Percentiles rank a stretch among this genome's conserved stretches.
These are phyloP conservation scores for Pseudocercospora musae DNA, from an alignment of 2,329 filamentous ascomycete genomes.

Conservation along the genomic window DNA sequence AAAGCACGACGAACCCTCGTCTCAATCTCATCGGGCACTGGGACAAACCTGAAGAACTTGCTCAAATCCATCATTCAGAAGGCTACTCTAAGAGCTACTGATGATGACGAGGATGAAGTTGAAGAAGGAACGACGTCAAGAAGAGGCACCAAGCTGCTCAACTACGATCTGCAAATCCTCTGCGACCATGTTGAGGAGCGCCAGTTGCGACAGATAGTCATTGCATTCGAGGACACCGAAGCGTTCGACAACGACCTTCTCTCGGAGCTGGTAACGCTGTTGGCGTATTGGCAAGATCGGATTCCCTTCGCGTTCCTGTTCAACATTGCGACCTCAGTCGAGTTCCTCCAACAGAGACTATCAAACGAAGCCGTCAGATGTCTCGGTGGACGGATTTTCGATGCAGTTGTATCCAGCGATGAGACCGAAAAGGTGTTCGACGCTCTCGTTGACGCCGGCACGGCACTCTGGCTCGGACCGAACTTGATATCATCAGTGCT, in stretches of 20 bases:
- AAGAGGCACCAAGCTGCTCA: slow-evolving; percentile 55
- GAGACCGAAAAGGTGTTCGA: slow-evolving; percentile 72
- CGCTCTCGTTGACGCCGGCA: slow-evolving; percentile 58
- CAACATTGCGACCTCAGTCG: slow-evolving; percentile 76
- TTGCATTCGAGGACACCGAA: slow-evolving; percentile 78
- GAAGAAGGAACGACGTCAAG: slow-evolving; percentile 31
- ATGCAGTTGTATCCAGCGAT: slow-evolving; percentile 68
- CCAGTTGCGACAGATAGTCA: slow-evolving; percentile 58
- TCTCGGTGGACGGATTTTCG: slow-evolving; percentile 69
- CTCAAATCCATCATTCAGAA: slow-evolving; percentile 72
- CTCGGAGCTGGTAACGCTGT: slow-evolving; percentile 65
- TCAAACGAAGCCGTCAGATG: slow-evolving; percentile 65
- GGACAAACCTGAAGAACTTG: slow-evolving; percentile 68
- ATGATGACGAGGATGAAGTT: slow-evolving; percentile 56
- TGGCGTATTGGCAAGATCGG: slow-evolving; percentile 69
- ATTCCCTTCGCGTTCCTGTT: slow-evolving; percentile 76
- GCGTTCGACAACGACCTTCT: slow-evolving; percentile 73
- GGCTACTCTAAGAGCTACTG: slow-evolving; percentile 49
- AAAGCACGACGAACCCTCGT: slow-evolving; percentile 56
- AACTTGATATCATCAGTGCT: slow-evolving; percentile 61
- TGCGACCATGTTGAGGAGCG: slow-evolving; percentile 57
- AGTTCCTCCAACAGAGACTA: slow-evolving; percentile 72
- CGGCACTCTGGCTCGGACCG: slow-evolving; percentile 62
- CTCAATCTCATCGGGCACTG: slow-evolving; percentile 65
- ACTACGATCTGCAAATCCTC: slow-evolving; percentile 75